Evolutionary conservation across 2,329 filamentous ascomycete species (phyloP), one percentile per base, ranked within the genome.

Genomic region (Coniella lustricola): DNA sequence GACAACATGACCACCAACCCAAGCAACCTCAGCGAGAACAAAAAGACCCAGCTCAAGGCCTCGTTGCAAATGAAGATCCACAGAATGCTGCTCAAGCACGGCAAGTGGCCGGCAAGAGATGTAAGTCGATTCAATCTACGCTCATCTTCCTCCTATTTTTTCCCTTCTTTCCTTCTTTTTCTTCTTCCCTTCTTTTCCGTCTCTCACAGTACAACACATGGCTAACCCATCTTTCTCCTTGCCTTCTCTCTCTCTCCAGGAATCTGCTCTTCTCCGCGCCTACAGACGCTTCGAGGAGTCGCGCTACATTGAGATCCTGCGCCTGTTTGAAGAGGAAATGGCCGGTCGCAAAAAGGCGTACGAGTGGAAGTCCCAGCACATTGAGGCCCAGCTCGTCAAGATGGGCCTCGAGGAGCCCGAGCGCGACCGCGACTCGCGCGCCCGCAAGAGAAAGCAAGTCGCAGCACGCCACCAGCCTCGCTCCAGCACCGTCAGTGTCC

Each of bases 21-120:
- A n/a, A n/a, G n/a, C n/a, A n/a, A 5, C 25, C 79, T 80, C 74
- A 80, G 76, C 75, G 70, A 76, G 21, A 66, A 68, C 36, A 78
- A 80, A 51, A 67, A 70, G 44, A 60, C 59, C 3, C 68, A 73
- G 50, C 78, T 68, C 54, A 73, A 75, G 53, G 72, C 76, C 42
- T 69, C 70, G 43, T 65, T 80, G 4, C 77, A 81, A 55, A 80
- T 81, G 77, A 75, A 73, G 57, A 67, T 77, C 35, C 71, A 71
- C 12, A 69, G 77, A 7, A 70, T 70, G 3, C 70, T 77, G 17
- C 62, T 71, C 46, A 74, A 71, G 52, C 72, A 73, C 45, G 64
- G 70, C 12, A 59, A 69, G 1, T 79, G 76, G 76, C 67, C 73
- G 2, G 54, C 62, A 9, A 59, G 56, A 52, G 76, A 80, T 63